Evolutionary conservation across 768 basidiomycete species (phyloP), one percentile per base, ranked within the genome.

Genomic region (Calocera cornea): DNA sequence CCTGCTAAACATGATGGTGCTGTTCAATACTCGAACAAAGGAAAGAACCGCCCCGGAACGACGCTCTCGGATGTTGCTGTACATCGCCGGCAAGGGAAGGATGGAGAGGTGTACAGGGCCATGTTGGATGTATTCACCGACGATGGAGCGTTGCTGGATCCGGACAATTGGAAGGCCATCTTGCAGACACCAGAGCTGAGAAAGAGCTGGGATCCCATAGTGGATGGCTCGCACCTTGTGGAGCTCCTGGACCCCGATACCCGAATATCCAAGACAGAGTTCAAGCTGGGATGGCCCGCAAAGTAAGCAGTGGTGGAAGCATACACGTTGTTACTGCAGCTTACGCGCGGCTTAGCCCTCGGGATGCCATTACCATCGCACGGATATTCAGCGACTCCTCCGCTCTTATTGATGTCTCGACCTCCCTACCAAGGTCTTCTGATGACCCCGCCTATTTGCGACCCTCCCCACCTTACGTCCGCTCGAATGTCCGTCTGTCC

Each of bases 271-370:
- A 92, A 90, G 79, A 97, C 93, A 0, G 90, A 92, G 70, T 97
- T 92, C 75, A 87, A 87, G 7, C 78, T 99, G 11, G 95, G 95
- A 0, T 99, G 95, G 95, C 95, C 95, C 67, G 94, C 93, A 67
- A 94, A 88, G 94, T 95, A 74, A 73, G 92, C 83, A 17, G 10
- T 19, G 3, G 8, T 27, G 1, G 12, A 10, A 33, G 31, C 44
- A 34, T 60, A 54, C 34, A 34, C 29, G 22, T 41, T 34, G 41
- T 27, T 14, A 27, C 65, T 5, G 50, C 49, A 2, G 14, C 41
- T 69, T 24, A 69, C 40, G 17, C 67, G 29, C 34, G 67, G 36
- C 29, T 27, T 68, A 95, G 92, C 74, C 95, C 95, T 2, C 82
- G 95, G 71, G 95, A 99, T 73, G 87, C 93, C 16, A 88, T 99